Evolutionary conservation across 768 basidiomycete genomes (phyloP), one percentile per base, ranked within the genome.

Genomic region (Lyophyllum atratum): DNA sequence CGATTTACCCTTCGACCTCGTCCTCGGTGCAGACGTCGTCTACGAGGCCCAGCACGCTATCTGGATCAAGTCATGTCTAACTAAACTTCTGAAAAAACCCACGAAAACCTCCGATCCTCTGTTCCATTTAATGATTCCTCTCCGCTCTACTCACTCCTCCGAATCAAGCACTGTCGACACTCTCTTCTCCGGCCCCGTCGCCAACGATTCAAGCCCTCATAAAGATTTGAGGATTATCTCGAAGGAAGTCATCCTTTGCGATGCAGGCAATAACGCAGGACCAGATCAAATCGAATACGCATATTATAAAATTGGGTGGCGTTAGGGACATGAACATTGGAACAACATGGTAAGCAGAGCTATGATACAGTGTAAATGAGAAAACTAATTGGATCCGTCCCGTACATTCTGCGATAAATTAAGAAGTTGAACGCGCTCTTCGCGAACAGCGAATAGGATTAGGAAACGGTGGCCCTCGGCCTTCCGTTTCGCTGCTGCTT

Each of bases 11-110:
- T 93, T 90, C 70, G 86, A 93, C 54, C 64, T 92, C 10, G 73
- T 93, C 11, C 75, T 93, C 24, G 93, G 87, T 0, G 90, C 92
- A n/a, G 92, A 95, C 64, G 85, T 93, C 55, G 73, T 93, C 5
- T 95, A 94, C 71, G 85, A 93, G 63, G 74, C 83, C 0, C 70
- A 80, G 25, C 92, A 93, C 66, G 86, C 88, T 0, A 47, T 66
- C 0, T 92, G 87, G 89, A 88, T 94, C 61, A 83, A 81, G 59
- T 64, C 68, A 0, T 89, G 87, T 49, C 81, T 92, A 8, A 67
- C 66, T 22, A 73, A 56, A 14, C 74, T 85, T 15, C 79, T 94
- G 6, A 68, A 64, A 40, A 72, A 68, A 45, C 71, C 73, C 5
- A 33, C 55, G 4, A 42, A 17, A 5, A 37, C 42, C 19, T 43